Percentiles rank a stretch among this genome's conserved stretches.
These are phyloP conservation scores for Tulasnella sp. DNA, from an alignment of 768 basidiomycete species.

Conservation along the genomic window DNA sequence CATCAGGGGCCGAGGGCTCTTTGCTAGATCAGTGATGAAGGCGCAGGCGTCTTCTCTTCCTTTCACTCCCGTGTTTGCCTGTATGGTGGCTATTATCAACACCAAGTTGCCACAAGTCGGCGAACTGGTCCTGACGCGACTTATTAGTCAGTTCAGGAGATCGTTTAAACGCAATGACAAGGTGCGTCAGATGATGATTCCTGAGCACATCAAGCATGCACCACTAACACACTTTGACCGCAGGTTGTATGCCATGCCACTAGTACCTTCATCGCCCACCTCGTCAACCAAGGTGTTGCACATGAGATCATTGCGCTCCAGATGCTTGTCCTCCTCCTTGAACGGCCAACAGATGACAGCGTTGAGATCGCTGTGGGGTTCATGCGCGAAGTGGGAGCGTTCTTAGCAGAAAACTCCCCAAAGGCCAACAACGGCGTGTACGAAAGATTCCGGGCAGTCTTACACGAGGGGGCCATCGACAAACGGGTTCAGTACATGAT, in stretches of 20 bases:
- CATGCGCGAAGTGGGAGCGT: slow-evolving; percentile 94
- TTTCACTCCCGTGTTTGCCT: slow-evolving; percentile 94
- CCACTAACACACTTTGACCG: not conserved
- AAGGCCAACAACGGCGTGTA: slow-evolving; percentile 92
- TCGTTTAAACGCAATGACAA: slow-evolving; percentile 97
- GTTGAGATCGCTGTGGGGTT: slow-evolving; percentile 98
- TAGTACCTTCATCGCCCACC: slow-evolving; percentile 64
- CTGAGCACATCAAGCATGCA: not conserved
- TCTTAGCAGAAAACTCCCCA: slow-evolving; percentile 84
- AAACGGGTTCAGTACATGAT: slow-evolving; percentile 99
- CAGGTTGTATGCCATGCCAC: slow-evolving; percentile 90
- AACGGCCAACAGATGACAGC: slow-evolving; percentile 92
- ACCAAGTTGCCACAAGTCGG: slow-evolving; percentile 95
- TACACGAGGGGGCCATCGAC: slow-evolving; percentile 91
- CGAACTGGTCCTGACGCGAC: slow-evolving; percentile 75
- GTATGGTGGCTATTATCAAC: slow-evolving; percentile 89
- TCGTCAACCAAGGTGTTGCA: slow-evolving; percentile 78
- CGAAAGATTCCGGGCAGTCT: slow-evolving; percentile 91
- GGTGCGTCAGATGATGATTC: slow-evolving; percentile 35
- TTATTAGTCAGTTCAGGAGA: slow-evolving; percentile 90
- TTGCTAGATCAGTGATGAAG: slow-evolving; percentile 93
- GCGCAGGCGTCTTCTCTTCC: slow-evolving; percentile 95
- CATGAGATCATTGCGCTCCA: slow-evolving; percentile 91
- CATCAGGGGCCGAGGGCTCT: slow-evolving; percentile 84
- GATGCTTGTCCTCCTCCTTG: slow-evolving; percentile 89